A percentile compares a stretch with the other conserved stretches of the same genome.
phyloP scores from a whole-genome alignment of 2,329 filamentous ascomycete species.

The Gaeumannomyces tritici region DNA sequence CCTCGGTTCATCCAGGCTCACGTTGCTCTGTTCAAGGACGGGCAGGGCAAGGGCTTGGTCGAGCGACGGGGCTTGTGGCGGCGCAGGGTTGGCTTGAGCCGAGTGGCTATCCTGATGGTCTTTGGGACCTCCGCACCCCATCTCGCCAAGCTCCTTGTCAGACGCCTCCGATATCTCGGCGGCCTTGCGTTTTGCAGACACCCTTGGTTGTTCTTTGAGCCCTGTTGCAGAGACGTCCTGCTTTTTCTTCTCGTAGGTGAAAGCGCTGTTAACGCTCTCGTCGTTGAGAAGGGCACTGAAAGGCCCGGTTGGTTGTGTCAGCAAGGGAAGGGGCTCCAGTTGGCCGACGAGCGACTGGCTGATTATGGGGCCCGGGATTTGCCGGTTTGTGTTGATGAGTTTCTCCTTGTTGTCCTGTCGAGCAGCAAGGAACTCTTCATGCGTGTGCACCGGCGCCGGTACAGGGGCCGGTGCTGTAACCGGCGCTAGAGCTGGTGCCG shows the following conservation, averaged over 20 bases:
- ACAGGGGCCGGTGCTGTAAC: neutral
- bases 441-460: conserved; percentile 8
- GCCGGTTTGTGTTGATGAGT: neutral
- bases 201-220: neutral
- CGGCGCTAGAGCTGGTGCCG: neutral
- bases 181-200: conserved; percentile 20
- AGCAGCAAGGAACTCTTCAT: conserved; percentile 14
- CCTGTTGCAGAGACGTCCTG: too few relatives aligned
- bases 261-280: neutral
- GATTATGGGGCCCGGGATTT: neutral
- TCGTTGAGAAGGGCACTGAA: neutral
- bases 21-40: neutral
- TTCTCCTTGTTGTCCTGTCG: conserved; percentile 15
- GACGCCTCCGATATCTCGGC: conserved; percentile 16
- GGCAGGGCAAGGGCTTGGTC: neutral
- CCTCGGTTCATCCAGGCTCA: neutral
- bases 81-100: neutral
- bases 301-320: neutral
- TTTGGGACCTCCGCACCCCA: neutral
- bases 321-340: neutral
- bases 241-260: neutral
- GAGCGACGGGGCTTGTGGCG: neutral
- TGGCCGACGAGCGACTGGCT: neutral
- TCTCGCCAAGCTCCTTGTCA: neutral
- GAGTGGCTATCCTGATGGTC: neutral